Conservation (phyloP, 768 basidiomycete genomes). For the Paxillus ammoniavirescens region DNA sequence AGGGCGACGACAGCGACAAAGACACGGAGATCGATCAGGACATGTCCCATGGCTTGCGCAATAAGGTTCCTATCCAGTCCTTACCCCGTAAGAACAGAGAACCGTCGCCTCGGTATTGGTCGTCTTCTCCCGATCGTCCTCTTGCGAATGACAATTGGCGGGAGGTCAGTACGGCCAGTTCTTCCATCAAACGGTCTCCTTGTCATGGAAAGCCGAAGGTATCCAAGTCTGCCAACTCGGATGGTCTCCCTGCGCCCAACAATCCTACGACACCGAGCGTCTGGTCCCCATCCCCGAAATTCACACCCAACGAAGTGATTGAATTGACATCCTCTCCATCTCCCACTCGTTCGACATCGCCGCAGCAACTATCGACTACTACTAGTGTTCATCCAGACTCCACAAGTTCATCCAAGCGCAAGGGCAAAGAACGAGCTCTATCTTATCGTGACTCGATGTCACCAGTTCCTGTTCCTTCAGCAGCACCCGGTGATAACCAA, state of each 20-base stretch:
- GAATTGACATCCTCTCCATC: constrained; percentile 33
- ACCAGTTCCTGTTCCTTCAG: background rate
- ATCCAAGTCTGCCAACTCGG: background rate
- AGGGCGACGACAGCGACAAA: constrained; percentile 51
- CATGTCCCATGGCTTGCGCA: constrained; percentile 13
- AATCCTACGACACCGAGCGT: constrained; percentile 6
- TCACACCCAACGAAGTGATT: constrained; percentile 25
- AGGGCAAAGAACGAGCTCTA: constrained; percentile 11
- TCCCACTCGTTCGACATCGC: constrained; percentile 18
- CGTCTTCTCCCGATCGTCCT: constrained; percentile 15
- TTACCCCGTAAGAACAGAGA: background rate
- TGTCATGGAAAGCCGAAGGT: background rate
- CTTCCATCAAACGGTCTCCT: background rate
- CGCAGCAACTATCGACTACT: constrained; percentile 3
- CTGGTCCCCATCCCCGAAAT: constrained; percentile 25
- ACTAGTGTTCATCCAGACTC: background rate
- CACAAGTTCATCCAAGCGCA: background rate
- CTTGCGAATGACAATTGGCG: background rate
- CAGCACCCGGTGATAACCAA: constrained; percentile 21
- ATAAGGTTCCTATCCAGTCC: constrained; percentile 3
- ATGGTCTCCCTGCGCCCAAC: background rate
- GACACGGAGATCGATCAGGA: constrained; percentile 56
- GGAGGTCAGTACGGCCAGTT: background rate
- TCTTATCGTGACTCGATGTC: background rate
- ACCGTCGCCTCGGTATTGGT: constrained; percentile 7